A percentile compares a stretch with the other conserved stretches of the same genome.
Conservation (phyloP, 2,329 filamentous ascomycete species). For the Pseudogymnoascus sp. region DNA sequence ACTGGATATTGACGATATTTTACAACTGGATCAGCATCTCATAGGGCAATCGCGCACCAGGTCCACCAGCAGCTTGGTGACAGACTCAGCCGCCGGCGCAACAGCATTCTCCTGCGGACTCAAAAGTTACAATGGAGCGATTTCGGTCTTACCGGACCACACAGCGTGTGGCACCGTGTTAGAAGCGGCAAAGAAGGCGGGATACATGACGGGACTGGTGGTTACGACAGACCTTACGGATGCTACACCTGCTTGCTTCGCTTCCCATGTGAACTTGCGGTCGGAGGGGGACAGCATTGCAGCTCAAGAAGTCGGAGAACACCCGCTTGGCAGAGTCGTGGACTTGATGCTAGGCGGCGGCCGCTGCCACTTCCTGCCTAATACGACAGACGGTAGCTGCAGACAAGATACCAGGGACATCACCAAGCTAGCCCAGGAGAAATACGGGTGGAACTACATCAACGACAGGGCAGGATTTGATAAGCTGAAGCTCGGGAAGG, state of each 20-base stretch:
- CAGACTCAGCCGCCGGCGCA: constrained; percentile 92
- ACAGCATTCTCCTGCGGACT: constrained; percentile 88
- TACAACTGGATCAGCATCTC: constrained; percentile 78
- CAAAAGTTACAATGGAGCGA: constrained; percentile 97
- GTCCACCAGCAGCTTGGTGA: constrained; percentile 77
- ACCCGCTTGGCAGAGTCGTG: constrained; percentile 77
- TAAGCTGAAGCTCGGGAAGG: constrained; percentile 56
- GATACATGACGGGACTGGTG: constrained; percentile 87
- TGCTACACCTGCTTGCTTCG: constrained; percentile 93
- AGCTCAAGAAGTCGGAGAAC: constrained; percentile 81
- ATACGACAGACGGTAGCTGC: constrained; percentile 73
- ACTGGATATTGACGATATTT: constrained; percentile 65
- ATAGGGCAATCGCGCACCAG: constrained; percentile 86
- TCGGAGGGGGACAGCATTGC: constrained; percentile 85
- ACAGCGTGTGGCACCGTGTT: constrained; percentile 85
- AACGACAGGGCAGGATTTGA: constrained; percentile 69
- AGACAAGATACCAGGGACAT: constrained; percentile 72
- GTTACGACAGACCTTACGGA: constrained; percentile 94
- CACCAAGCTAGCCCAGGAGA: constrained; percentile 61
- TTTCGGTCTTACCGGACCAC: constrained; percentile 77
- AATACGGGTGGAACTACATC: constrained; percentile 73
- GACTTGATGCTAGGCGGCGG: constrained; percentile 92
- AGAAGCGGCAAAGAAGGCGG: constrained; percentile 85
- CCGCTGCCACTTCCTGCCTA: constrained; percentile 85
- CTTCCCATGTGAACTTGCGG: constrained; percentile 73